Base-by-base conservation (phyloP, 345 rosid species). In the Carallia brachiata region DNA sequence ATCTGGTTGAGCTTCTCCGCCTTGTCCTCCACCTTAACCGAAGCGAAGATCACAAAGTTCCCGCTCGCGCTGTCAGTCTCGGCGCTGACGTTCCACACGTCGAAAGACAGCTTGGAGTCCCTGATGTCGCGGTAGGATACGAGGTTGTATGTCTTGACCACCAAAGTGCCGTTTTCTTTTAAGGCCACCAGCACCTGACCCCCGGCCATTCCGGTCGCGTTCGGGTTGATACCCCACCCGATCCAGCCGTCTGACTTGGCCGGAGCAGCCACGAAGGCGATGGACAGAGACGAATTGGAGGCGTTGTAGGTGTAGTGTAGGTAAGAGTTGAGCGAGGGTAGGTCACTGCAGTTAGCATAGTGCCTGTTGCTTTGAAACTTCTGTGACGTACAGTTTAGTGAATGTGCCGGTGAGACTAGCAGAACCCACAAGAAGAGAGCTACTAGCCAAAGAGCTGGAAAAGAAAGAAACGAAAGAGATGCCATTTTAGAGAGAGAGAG, bases 211-310 rank as follows among this genome's bases (percentile, higher is more conserved):
- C 77, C 82, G 6, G 62, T 59, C 5, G 27, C 79, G 23, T 77
- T 82, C 2, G 89, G 97, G 59, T 93, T 93, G 61, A 93, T 78
- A 18, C 83, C 98, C 98, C 97, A 93, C 19, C 89, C 80, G 67
- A 80, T 55, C 98, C 98, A 93, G 30, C 96, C 96, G 52, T 39
- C 63, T 61, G 89, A 0, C 1, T 50, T 47, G 4, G 85, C 34
- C 0, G 91, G 90, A 23, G 87, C 18, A 2, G 96, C 87, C 32
- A 86, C 17, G 91, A 85, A 93, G 40, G 96, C 93, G 19, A 93
- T 64, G 34, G 86, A 74, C 73, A 91, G 93, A n/a, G 98, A 88
- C 7, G 97, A 86, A 53, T 91, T 93, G 8, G 86, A 7, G 36
- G 86, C 68, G 63, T 89, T 37, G 90, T 85, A 89, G 27, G 89